Base-by-base conservation (phyloP, 2,329 filamentous ascomycete genomes). In the Calonectria pseudoreteaudii region DNA sequence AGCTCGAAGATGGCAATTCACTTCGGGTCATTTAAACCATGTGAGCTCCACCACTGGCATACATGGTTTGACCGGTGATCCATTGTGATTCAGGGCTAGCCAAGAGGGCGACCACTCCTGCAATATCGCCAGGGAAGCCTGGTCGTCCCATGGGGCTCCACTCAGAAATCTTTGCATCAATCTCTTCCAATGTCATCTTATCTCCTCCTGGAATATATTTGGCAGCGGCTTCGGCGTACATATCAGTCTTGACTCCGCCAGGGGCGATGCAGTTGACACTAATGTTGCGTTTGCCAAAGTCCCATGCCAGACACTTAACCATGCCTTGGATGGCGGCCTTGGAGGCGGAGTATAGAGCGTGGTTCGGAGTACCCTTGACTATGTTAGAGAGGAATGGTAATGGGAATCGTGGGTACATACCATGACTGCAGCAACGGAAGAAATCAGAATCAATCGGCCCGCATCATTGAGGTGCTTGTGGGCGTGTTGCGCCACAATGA, bases 281-380 rank as follows among this genome's bases (percentile, higher is more conserved):
- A 82, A 93, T 92, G 70, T 91, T 90, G 80, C 91, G 89, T 86
- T 93, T 90, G 68, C 93, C 91, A 77, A 90, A 91, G 86, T 94
- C 92, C 60, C 92, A 92, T 7, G 94, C 92, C 85, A 95, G 93
- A 79, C 90, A 92, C 83, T 94, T 93, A 78, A 94, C 93, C 84
- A 95, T 94, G 14, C 93, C 93, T 85, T 95, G 94, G 74, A 95
- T 92, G 47, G 94, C 91, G 79, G 93, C 94, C 88, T 95, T 95
- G 83, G 89, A 91, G 18, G 91, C 93, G 28, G 93, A 93, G 88
- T 95, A 95, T 62, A 95, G 88, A 18, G 92, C 89, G 83, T 95
- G 93, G 81, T 92, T 91, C 74, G 92, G 92, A 23, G 95, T 92
- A 64, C 90, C 66, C 66, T 68, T 8, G 30, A n/a, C 3, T 6